phyloP scores from a whole-genome alignment of 2,329 filamentous ascomycete species.

The Chaetomiaceae sp. region DNA sequence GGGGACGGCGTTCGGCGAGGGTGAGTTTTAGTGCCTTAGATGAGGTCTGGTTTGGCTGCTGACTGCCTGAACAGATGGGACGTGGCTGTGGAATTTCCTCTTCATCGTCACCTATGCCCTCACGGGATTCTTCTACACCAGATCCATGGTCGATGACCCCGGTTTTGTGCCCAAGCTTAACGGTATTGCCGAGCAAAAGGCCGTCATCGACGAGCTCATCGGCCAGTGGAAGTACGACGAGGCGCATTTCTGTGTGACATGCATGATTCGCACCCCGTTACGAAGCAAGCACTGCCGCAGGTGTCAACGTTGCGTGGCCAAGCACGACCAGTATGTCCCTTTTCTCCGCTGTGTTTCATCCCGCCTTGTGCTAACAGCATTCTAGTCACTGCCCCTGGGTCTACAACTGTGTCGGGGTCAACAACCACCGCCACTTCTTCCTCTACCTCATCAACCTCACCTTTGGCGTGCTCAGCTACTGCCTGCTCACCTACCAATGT shows the following conservation, averaged over 20 bases:
- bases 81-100: slow-evolving; percentile 71
- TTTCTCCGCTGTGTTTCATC: neutral
- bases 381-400: slow-evolving; percentile 95
- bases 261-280: slow-evolving; percentile 89
- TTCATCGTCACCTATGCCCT: slow-evolving; percentile 62
- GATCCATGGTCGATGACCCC: slow-evolving; percentile 82
- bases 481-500: slow-evolving; percentile 71
- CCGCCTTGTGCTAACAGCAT: neutral
- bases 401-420: slow-evolving; percentile 90
- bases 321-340: slow-evolving; percentile 82
- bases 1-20: slow-evolving; percentile 38
- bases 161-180: slow-evolving; percentile 89
- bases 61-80: slow-evolving; percentile 38
- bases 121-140: slow-evolving; percentile 80
- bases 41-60: neutral
- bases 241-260: slow-evolving; percentile 85
- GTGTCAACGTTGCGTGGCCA: slow-evolving; percentile 88
- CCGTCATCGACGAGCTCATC: slow-evolving; percentile 82
- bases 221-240: slow-evolving; percentile 87
- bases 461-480: slow-evolving; percentile 65
- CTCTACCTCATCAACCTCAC: slow-evolving; percentile 79
- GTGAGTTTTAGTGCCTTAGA: slow-evolving; percentile 39
- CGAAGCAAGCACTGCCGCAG: slow-evolving; percentile 93
- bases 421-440: slow-evolving; percentile 95
- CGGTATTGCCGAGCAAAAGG: slow-evolving; percentile 84